Evolutionary conservation across 73 alveolate genomes (phyloP).

Genomic region (Tetrahymena malaccensis): DNA sequence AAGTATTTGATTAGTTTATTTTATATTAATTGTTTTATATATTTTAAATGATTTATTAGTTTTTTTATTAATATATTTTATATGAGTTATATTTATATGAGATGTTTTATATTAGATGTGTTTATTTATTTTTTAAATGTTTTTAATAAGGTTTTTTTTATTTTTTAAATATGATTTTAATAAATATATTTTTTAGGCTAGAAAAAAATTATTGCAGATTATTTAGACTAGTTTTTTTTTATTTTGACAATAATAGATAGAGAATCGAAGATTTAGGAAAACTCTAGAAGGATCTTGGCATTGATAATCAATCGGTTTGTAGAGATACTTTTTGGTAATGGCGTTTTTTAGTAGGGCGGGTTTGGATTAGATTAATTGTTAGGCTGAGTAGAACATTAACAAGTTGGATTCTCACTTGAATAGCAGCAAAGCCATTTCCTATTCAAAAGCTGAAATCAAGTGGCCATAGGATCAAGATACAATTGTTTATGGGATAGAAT

Average conservation of each 20-base stretch:
- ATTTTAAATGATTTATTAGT: no score
- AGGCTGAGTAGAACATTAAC: background rate
- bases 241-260: background rate
- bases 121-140: background rate
- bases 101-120: background rate
- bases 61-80: no score
- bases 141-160: background rate
- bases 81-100: background rate
- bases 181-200: background rate
- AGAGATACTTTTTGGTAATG: background rate
- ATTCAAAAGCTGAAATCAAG: background rate
- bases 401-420: background rate
- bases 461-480: constrained; percentile 1
- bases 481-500: background rate
- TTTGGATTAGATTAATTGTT: background rate
- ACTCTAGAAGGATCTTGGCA: background rate
- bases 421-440: background rate
- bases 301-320: background rate
- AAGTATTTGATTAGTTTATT: background rate
- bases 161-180: background rate
- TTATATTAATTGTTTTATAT: no score
- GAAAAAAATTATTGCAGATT: background rate
- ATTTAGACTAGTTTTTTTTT: background rate
- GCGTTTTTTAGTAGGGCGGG: background rate
- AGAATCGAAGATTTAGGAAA: background rate